Conservation (phyloP, 495 filamentous ascomycete species). For the Ramalina peruviana region DNA sequence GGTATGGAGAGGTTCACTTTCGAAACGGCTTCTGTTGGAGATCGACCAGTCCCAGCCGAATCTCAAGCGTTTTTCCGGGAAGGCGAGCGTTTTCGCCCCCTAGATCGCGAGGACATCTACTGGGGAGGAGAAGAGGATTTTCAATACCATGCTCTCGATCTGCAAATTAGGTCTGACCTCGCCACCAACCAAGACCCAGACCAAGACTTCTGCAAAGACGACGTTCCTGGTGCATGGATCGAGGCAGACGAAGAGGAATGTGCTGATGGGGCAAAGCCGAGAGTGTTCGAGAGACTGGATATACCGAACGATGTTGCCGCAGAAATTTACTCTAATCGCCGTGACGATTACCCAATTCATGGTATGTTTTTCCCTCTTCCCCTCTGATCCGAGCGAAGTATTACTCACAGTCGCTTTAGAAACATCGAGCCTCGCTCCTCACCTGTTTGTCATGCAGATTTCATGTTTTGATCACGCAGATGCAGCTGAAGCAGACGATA, state of each 20-base stretch:
- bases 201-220: not conserved
- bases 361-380: not conserved
- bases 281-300: not conserved
- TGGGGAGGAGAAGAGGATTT: not conserved
- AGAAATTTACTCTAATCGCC: not conserved
- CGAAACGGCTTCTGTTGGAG: not conserved
- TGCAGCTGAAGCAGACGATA: not conserved
- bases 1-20: not conserved
- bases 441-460: not conserved
- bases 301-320: not conserved
- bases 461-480: not conserved
- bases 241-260: not conserved
- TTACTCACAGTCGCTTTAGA: not conserved
- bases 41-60: not conserved
- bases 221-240: not conserved
- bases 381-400: not conserved
- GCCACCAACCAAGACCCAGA: not conserved
- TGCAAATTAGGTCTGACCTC: not conserved
- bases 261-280: not conserved
- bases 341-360: not conserved
- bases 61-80: not conserved
- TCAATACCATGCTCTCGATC: not conserved
- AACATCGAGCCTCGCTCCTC: not conserved
- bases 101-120: not conserved
- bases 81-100: not conserved